These are phyloP conservation scores for Microthyrium microscopicum DNA, from an alignment of 2,329 filamentous ascomycete genomes.

Conservation along the genomic window DNA sequence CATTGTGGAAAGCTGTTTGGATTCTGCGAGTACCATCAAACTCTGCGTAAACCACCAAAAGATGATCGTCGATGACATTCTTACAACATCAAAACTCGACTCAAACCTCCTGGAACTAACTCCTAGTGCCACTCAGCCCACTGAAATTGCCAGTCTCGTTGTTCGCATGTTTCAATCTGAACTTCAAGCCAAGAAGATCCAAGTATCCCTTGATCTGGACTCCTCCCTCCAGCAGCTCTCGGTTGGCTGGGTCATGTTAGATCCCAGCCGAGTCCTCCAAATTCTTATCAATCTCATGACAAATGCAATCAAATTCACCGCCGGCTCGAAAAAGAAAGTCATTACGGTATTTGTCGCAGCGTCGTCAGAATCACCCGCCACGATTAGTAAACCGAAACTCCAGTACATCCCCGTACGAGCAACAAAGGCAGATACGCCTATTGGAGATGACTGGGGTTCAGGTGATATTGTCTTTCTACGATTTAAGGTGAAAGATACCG, in stretches of 20 bases:
- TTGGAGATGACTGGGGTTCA: slow-evolving; percentile 38
- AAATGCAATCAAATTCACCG: slow-evolving; percentile 9
- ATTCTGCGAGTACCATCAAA: slow-evolving; percentile 21
- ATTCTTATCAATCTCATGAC: slow-evolving; percentile 8
- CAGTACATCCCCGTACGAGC: slow-evolving; percentile 8
- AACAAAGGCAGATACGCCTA: slow-evolving; percentile 13
- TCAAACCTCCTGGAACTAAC: slow-evolving; percentile 7
- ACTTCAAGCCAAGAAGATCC: slow-evolving; percentile 1
- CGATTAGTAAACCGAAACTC: neutral
- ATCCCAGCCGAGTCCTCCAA: slow-evolving; percentile 7
- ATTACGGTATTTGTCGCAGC: slow-evolving; percentile 4
- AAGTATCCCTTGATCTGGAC: slow-evolving; percentile 3
- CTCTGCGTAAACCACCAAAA: slow-evolving; percentile 31
- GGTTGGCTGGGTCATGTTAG: slow-evolving; percentile 5
- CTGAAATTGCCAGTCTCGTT: neutral
- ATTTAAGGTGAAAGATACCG: slow-evolving; percentile 49
- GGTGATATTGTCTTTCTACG: slow-evolving; percentile 37
- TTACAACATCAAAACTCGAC: slow-evolving; percentile 7
- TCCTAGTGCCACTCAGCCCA: slow-evolving; percentile 1
- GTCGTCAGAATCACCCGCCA: slow-evolving; percentile 2
- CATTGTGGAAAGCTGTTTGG: slow-evolving; percentile 16
- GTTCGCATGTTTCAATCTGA: slow-evolving; percentile 8
- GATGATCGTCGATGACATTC: slow-evolving; percentile 23
- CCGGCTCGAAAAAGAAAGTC: neutral
- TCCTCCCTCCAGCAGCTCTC: slow-evolving; percentile 5